Percentiles rank a stretch among this genome's conserved stretches.
Evolutionary conservation across 306 rosid genomes (phyloP).

Genomic region (Hylodesmum podocarpum): DNA sequence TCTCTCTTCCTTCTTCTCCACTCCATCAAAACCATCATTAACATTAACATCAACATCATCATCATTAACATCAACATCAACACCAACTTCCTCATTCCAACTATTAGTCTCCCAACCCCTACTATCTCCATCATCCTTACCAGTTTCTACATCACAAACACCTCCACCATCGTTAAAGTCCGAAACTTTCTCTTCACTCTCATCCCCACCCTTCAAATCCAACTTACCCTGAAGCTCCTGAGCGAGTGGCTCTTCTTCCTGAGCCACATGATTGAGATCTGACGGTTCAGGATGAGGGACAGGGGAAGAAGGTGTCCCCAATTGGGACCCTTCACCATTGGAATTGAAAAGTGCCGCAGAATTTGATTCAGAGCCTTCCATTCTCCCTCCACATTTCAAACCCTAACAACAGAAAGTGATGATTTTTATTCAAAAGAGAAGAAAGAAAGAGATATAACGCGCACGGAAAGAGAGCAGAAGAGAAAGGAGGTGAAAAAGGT

Average conservation of each 20-base stretch:
- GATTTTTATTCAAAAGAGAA: neutral
- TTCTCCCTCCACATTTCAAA: slow-evolving; percentile 92
- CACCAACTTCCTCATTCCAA: slow-evolving; percentile 33
- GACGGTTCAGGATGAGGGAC: slow-evolving; percentile 37
- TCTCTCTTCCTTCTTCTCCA: slow-evolving; percentile 20
- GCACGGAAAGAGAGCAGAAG: neutral
- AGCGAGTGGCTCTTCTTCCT: slow-evolving; percentile 21
- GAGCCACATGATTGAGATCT: slow-evolving; percentile 39
- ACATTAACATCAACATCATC: neutral
- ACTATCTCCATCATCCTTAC: slow-evolving; percentile 26
- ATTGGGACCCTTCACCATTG: slow-evolving; percentile 6
- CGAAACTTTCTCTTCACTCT: slow-evolving; percentile 29
- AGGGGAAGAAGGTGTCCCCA: slow-evolving; percentile 35
- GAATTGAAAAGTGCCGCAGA: slow-evolving; percentile 8
- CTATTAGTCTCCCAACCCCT: slow-evolving; percentile 42
- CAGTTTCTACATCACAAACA: slow-evolving; percentile 37
- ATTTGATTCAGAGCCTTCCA: slow-evolving; percentile 68
- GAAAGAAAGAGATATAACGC: neutral
- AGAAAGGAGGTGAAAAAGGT: neutral
- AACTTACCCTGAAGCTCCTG: slow-evolving; percentile 40
- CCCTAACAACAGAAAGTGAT: slow-evolving; percentile 59
- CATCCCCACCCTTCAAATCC: slow-evolving; percentile 42
- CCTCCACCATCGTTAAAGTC: slow-evolving; percentile 21
- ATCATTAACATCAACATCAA: neutral
- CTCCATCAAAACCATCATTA: slow-evolving; percentile 27